Evolutionary conservation across 2,329 filamentous ascomycete genomes (phyloP), one percentile per base, ranked within the genome.

Genomic region (Penicillium sp.): DNA sequence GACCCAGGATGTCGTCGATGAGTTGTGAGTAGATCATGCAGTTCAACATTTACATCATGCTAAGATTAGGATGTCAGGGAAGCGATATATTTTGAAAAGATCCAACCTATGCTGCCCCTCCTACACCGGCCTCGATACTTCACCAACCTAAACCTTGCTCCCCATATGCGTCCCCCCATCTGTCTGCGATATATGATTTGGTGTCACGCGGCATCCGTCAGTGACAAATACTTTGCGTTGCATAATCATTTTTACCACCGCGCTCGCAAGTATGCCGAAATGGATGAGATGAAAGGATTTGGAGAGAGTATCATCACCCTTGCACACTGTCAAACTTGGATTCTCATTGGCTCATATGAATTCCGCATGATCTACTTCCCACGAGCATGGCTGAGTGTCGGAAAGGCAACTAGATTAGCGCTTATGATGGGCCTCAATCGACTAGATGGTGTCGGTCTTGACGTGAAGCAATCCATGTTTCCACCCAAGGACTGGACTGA

Each of bases 301-400:
- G 94, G 94, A 46, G 93, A 97, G 71, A 82, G 86, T 59, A 89
- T 95, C 68, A 89, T 97, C 60, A 93, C 88, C 1, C 79, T 97
- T 24, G 87, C 88, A 13, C 90, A 96, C 70, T 89, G 88, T 44
- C 94, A 99, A 70, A 85, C 90, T 1, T 95, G 95, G 81, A 79
- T 86, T 21, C 77, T 97, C 17, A 80, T 95, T 41, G 84, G 86
- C 5, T 85, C 83, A 0, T 97, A 96, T 64, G 94, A 99, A 71
- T 97, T 97, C 78, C 96, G 93, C 75, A 89, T 90, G 82, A 96
- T 97, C 90, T 95, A 91, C 70, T 97, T 97, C 63, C 93, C 94
- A 1, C 81, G 94, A 59, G 94, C 94, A 1, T 97, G 94, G 94
- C 85, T 96, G 76, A 97, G 90, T 61, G 88, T 90, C 2, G 94